phyloP scores from a whole-genome alignment of 768 basidiomycete genomes.

The Rhizopogon vulgaris region DNA sequence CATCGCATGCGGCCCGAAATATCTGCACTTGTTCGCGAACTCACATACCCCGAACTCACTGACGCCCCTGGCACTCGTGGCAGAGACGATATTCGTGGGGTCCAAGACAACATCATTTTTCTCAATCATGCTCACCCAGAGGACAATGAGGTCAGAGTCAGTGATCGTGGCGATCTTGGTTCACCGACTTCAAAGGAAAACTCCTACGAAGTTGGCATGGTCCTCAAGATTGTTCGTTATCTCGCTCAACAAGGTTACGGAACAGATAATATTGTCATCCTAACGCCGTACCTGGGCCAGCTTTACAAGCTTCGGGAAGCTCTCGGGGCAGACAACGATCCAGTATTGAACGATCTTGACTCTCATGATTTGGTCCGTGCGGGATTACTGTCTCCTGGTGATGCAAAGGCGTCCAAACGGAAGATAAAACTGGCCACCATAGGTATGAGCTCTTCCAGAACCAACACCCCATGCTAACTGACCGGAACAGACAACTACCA shows the following conservation, averaged over 20 bases:
- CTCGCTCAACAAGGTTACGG: conserved; percentile 59
- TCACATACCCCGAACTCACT: conserved; percentile 54
- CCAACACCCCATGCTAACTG: neutral
- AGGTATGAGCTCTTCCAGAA: conserved; percentile 29
- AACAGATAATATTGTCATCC: conserved; percentile 47
- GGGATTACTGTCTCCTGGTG: conserved; percentile 38
- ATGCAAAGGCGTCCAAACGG: conserved; percentile 37
- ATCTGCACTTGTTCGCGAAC: conserved; percentile 44
- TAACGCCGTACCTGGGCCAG: conserved; percentile 63
- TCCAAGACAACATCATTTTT: conserved; percentile 50
- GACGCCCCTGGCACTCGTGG: conserved; percentile 42
- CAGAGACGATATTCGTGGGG: conserved; percentile 44
- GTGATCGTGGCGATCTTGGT: conserved; percentile 37
- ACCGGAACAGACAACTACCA: conserved; percentile 54
- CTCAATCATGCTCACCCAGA: conserved; percentile 50
- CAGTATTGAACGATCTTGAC: conserved; percentile 56
- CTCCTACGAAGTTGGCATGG: conserved; percentile 47
- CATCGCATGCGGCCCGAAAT: conserved; percentile 69
- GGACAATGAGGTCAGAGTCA: conserved; percentile 32
- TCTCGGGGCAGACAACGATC: conserved; percentile 39
- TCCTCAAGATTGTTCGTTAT: conserved; percentile 54
- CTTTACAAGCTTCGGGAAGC: conserved; percentile 38
- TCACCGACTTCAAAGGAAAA: conserved; percentile 51
- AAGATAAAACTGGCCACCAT: conserved; percentile 53
- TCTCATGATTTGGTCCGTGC: conserved; percentile 49